phyloP scores from a whole-genome alignment of 106 monocot species.

The Posidonia australis region DNA sequence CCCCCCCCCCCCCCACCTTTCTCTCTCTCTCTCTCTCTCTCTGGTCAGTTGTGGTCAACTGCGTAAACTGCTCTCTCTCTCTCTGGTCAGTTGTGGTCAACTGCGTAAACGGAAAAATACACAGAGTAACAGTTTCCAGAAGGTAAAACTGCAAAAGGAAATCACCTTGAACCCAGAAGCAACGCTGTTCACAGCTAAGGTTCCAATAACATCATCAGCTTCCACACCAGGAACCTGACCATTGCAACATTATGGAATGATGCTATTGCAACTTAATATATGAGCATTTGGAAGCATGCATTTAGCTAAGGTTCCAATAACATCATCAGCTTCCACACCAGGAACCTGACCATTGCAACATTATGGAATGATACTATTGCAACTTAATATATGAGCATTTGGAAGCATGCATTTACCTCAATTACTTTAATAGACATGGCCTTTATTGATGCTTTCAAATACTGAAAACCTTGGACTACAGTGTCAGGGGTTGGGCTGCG shows the following conservation, averaged over 20 bases:
- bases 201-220: conserved; percentile 99
- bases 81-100: too few relatives aligned
- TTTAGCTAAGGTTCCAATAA: conserved; percentile 98
- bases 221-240: conserved; percentile 98
- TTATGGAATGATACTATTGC: not conserved
- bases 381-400: not conserved
- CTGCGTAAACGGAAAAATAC: too few relatives aligned
- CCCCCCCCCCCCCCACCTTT: too few relatives aligned
- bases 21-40: too few relatives aligned
- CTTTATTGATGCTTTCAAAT: conserved; percentile 94
- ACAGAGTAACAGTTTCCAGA: too few relatives aligned
- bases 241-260: not conserved
- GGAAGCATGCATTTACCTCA: conserved; percentile 48
- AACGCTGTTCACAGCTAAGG: conserved; percentile 81
- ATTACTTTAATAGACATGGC: conserved; percentile 97
- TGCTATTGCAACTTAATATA: not conserved
- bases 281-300: not conserved
- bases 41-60: too few relatives aligned
- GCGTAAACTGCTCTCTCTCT: too few relatives aligned
- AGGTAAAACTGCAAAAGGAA: not conserved
- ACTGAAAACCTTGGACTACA: conserved; percentile 85
- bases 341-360: conserved; percentile 61
- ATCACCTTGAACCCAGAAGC: conserved; percentile 79
- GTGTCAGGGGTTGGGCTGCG: conserved; percentile 96
- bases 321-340: conserved; percentile 99